Conservation (phyloP, 208 protist species). For the Strigomonas galati region DNA sequence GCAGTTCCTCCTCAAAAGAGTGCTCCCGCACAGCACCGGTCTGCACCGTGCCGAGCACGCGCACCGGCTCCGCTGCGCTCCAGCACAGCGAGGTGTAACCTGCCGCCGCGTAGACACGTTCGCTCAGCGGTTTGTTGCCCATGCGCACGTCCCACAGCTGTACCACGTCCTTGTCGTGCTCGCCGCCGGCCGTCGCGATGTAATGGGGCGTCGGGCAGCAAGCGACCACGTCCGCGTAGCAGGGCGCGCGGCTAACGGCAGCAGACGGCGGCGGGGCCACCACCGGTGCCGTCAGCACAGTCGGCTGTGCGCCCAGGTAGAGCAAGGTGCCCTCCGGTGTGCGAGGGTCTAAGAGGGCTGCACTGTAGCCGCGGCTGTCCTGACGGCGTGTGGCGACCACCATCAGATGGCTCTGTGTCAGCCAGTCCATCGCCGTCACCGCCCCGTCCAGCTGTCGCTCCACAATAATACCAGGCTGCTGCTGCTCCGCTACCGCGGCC, state of each 20-base stretch:
- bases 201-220: slow-evolving; percentile 55
- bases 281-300: slow-evolving; percentile 19
- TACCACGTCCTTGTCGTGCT: slow-evolving; percentile 38
- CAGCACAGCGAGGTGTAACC: slow-evolving; percentile 72
- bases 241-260: slow-evolving; percentile 23
- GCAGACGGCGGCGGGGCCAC: not conserved
- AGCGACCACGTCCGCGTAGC: slow-evolving; percentile 61
- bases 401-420: slow-evolving; percentile 48
- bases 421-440: slow-evolving; percentile 68
- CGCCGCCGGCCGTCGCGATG: slow-evolving; percentile 49
- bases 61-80: slow-evolving; percentile 14
- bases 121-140: slow-evolving; percentile 32
- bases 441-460: slow-evolving; percentile 41
- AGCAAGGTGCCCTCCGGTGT: slow-evolving; percentile 39
- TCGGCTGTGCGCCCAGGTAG: slow-evolving; percentile 48
- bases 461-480: not conserved
- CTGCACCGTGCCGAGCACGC: not conserved
- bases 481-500: not conserved
- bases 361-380: slow-evolving; percentile 53
- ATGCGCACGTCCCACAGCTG: slow-evolving; percentile 80
- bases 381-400: slow-evolving; percentile 47
- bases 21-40: too few species aligned
- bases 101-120: slow-evolving; percentile 20
- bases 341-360: slow-evolving; percentile 67
- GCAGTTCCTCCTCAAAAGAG: too few species aligned